Evolutionary conservation across 2,329 filamentous ascomycete species (phyloP).

Genomic region (Aureobasidium vineae): DNA sequence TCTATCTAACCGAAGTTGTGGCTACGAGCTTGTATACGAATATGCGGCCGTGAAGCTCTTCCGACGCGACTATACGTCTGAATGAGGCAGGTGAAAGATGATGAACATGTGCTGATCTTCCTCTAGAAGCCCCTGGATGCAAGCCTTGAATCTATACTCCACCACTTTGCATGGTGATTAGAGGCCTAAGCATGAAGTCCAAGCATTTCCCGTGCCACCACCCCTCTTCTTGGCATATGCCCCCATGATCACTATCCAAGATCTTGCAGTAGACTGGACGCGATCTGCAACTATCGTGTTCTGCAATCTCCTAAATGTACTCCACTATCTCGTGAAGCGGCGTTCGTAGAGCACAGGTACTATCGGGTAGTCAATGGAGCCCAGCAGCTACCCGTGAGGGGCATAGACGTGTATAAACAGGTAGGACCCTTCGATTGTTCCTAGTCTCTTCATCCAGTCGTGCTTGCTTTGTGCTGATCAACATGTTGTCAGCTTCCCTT

Average conservation of each 20-base stretch:
- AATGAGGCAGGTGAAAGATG: conserved; percentile 12
- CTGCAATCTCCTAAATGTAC: conserved; percentile 3
- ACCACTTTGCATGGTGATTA: background rate
- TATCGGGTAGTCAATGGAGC: background rate
- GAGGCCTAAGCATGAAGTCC: conserved; percentile 9
- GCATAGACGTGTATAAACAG: conserved; percentile 4
- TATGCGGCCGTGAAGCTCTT: conserved; percentile 5
- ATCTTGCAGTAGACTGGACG: conserved; percentile 7
- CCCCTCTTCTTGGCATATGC: background rate
- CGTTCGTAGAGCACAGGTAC: background rate
- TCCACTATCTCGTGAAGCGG: conserved; percentile 9
- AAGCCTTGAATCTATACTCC: background rate
- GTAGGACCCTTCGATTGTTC: background rate
- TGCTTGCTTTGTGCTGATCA: background rate
- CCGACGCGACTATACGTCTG: background rate
- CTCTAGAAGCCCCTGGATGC: conserved; percentile 5
- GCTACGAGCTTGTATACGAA: conserved; percentile 9
- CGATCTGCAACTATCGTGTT: conserved; percentile 8
- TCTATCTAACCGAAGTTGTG: conserved; percentile 18
- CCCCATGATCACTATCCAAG: conserved; percentile 3
- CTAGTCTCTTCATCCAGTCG: conserved; percentile 1
- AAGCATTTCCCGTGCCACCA: conserved; percentile 13
- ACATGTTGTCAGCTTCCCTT: conserved; percentile 13
- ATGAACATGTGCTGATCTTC: background rate
- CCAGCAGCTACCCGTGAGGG: conserved; percentile 11